Evolutionary conservation across 306 rosid genomes (phyloP).

Genomic region (Fragaria ananassa): DNA sequence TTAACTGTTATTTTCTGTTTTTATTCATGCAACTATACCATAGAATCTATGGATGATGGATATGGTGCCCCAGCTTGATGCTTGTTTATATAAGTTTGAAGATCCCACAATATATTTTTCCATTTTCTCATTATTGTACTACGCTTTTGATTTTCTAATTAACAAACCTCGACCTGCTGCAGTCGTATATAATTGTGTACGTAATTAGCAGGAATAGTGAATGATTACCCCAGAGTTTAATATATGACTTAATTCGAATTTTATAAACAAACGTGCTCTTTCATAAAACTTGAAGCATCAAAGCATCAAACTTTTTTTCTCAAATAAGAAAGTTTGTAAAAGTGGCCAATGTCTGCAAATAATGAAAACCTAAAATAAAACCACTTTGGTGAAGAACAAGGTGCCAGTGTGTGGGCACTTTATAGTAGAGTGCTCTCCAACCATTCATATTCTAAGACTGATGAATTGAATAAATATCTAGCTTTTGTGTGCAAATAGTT

Average conservation of each 20-base stretch:
- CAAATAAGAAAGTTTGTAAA: background rate
- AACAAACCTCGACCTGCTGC: background rate
- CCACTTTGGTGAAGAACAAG: conserved; percentile 5
- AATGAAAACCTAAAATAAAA: background rate
- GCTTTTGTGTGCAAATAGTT: background rate
- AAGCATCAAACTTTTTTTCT: background rate
- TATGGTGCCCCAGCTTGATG: conserved; percentile 4
- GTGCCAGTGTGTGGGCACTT: background rate
- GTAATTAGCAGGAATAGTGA: background rate
- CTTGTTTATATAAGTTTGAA: background rate
- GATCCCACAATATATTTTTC: background rate
- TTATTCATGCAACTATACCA: conserved; percentile 3
- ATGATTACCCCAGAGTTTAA: background rate
- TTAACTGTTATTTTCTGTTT: background rate
- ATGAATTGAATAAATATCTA: background rate
- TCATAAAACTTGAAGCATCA: background rate
- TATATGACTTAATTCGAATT: background rate
- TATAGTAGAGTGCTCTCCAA: conserved; percentile 9
- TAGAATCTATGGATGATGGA: background rate
- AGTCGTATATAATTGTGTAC: background rate
- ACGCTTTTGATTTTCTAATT: background rate
- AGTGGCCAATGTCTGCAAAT: conserved; percentile 7
- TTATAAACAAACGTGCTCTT: background rate
- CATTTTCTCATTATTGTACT: background rate
- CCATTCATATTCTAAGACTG: background rate